Conservation (phyloP, 148 eudicot genomes). For the Salicornia ramosissima region DNA sequence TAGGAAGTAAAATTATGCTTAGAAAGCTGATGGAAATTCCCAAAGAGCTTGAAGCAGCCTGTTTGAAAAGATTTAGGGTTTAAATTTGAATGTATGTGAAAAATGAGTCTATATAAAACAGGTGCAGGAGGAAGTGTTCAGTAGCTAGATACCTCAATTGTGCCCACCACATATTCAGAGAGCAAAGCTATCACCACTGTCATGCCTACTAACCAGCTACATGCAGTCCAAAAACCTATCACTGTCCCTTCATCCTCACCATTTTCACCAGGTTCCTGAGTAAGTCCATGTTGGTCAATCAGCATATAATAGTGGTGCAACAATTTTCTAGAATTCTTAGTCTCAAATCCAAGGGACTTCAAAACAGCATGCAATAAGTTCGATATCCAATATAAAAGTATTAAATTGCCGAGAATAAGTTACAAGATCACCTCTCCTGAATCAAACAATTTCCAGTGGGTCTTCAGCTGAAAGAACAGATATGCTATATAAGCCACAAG, state of each 20-base stretch:
- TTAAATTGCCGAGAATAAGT: neutral
- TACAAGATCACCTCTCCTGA: slow-evolving; percentile 37
- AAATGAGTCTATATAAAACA: neutral
- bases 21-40: slow-evolving; percentile 65
- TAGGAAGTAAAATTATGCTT: slow-evolving; percentile 69
- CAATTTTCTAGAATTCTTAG: neutral
- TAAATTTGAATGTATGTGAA: neutral
- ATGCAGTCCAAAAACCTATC: slow-evolving; percentile 60
- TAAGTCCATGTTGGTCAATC: neutral
- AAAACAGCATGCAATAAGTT: neutral
- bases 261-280: slow-evolving; percentile 28
- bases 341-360: neutral
- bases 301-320: neutral
- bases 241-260: slow-evolving; percentile 47
- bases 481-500: slow-evolving; percentile 64
- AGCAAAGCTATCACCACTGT: slow-evolving; percentile 51
- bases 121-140: neutral
- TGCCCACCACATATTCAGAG: slow-evolving; percentile 73
- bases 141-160: slow-evolving; percentile 61
- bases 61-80: neutral
- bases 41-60: slow-evolving; percentile 77
- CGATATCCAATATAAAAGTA: neutral
- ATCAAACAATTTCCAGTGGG: slow-evolving; percentile 42
- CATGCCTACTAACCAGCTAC: slow-evolving; percentile 57
- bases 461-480: slow-evolving; percentile 64